Conservation (phyloP, 2,329 filamentous ascomycete species). For the Nothomitra cinnamomea region DNA sequence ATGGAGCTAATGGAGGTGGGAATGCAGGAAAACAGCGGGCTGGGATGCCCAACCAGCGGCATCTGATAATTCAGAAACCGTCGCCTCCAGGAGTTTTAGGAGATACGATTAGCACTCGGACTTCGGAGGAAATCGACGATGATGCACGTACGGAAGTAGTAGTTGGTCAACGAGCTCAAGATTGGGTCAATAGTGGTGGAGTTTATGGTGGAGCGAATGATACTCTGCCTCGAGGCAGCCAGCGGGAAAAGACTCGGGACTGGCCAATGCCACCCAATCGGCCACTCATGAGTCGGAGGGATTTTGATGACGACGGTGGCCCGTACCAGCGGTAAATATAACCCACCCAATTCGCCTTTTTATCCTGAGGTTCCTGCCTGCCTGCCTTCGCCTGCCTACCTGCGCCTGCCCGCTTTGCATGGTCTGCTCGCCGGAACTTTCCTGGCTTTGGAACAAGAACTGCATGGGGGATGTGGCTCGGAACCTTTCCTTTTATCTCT, state of each 20-base stretch:
- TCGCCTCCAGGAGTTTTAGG: background rate
- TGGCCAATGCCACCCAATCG: conserved; percentile 3
- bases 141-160: background rate
- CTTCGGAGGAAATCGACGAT: background rate
- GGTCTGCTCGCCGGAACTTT: too few species aligned
- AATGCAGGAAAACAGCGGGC: too few species aligned
- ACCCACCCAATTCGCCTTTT: too few species aligned
- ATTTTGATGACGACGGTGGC: too few species aligned
- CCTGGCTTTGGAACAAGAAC: too few species aligned
- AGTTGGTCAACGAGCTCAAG: background rate
- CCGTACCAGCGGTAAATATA: too few species aligned
- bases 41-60: background rate
- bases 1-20: background rate
- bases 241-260: conserved; percentile 1
- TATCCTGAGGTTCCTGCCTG: too few species aligned
- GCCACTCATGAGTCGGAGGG: too few species aligned
- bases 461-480: too few species aligned
- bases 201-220: background rate
- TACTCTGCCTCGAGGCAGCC: background rate
- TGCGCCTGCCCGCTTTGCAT: too few species aligned
- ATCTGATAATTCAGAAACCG: background rate
- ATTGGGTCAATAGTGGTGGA: conserved; percentile 3
- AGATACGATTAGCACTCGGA: background rate
- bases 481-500: too few species aligned
- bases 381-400: too few species aligned